Evolutionary conservation across 179 eudicot species (phyloP).

Genomic region (Gypsophila paniculata): DNA sequence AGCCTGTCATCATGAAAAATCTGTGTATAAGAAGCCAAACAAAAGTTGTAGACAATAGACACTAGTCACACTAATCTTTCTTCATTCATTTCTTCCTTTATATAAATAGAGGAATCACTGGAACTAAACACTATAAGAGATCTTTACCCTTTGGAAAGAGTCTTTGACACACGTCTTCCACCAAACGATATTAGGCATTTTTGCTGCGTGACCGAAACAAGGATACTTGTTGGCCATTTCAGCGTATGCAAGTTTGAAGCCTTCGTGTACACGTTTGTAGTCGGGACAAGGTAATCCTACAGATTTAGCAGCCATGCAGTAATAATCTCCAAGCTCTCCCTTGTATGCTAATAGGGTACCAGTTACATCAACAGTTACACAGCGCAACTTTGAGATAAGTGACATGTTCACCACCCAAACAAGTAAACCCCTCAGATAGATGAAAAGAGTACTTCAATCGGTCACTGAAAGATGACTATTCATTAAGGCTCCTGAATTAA

Average conservation of each 20-base stretch:
- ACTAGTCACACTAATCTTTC: not conserved
- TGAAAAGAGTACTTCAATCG: not conserved
- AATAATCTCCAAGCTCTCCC: conserved; percentile 95
- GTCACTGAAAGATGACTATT: not conserved
- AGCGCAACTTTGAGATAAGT: conserved; percentile 58
- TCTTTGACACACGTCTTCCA: conserved; percentile 90
- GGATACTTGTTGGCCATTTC: conserved; percentile 93
- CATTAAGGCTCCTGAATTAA: not conserved
- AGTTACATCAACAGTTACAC: conserved; percentile 85
- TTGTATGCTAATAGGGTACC: conserved; percentile 93
- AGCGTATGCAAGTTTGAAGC: conserved; percentile 76
- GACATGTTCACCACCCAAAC: conserved; percentile 27
- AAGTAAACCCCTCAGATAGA: not conserved
- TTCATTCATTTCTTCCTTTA: conserved; percentile 34
- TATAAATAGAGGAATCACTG: conserved; percentile 62
- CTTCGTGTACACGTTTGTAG: conserved; percentile 85
- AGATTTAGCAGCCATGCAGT: conserved; percentile 97
- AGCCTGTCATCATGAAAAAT: conserved; percentile 44
- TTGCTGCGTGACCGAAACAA: conserved; percentile 83
- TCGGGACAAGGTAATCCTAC: conserved; percentile 90
- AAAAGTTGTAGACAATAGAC: too few relatives aligned
- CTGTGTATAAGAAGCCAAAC: not conserved
- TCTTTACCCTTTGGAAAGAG: conserved; percentile 75
- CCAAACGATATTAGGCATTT: conserved; percentile 90
- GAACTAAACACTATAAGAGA: conserved; percentile 72